Conservation (phyloP, 345 rosid species). For the Noccaea bulbosa region DNA sequence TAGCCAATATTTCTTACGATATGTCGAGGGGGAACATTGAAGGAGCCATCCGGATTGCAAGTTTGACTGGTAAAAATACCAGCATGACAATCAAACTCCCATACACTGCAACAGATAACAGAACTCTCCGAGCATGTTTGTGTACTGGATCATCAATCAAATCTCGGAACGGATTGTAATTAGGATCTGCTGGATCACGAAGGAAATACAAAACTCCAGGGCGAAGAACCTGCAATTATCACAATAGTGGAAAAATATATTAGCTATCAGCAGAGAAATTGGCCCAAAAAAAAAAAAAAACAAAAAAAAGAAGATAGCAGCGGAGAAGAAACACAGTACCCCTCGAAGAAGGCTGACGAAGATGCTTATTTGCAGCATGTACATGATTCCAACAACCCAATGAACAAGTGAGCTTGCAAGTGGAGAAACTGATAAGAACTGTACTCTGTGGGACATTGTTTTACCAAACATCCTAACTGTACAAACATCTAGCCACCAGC, state of each 20-base stretch:
- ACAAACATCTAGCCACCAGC: conserved; percentile 99
- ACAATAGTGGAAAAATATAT: conserved; percentile 22
- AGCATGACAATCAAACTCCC: conserved; percentile 98
- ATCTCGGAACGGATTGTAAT: conserved; percentile 98
- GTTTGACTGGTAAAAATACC: conserved; percentile 96
- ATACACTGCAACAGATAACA: conserved; percentile 92
- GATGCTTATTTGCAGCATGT: conserved; percentile 97
- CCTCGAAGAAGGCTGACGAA: conserved; percentile 99
- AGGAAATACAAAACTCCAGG: conserved; percentile 91
- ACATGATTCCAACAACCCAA: conserved; percentile 96
- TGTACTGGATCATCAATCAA: conserved; percentile 97
- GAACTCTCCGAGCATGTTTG: conserved; percentile 94
- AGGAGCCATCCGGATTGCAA: conserved; percentile 90
- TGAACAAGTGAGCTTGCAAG: conserved; percentile 93
- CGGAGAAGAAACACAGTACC: conserved; percentile 51
- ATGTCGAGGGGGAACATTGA: conserved; percentile 93
- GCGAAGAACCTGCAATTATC: conserved; percentile 76
- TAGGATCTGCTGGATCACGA: conserved; percentile 99
- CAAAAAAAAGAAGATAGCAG: background rate
- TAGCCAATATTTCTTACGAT: conserved; percentile 60
- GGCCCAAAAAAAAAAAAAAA: background rate
- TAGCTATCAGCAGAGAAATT: conserved; percentile 3
- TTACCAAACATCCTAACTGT: conserved; percentile 96
- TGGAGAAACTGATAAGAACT: conserved; percentile 83
- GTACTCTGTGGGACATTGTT: conserved; percentile 86